These are phyloP conservation scores for Linnemannia elongata DNA, from an alignment of 192 early-diverging fungal genomes.

Conservation along the genomic window DNA sequence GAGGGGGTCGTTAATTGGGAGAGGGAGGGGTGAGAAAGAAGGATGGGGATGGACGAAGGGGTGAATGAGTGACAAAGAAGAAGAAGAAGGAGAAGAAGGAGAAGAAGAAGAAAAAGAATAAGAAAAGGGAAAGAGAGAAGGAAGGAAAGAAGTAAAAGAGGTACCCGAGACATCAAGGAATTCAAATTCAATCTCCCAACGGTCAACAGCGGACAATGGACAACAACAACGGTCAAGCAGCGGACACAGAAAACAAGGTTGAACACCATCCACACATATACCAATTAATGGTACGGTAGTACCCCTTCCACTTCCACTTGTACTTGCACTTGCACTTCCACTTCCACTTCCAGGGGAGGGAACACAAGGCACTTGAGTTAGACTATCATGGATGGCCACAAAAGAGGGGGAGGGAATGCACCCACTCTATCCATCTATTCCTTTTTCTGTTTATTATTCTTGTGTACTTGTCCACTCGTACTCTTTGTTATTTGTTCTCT, in stretches of 20 bases:
- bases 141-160: not conserved
- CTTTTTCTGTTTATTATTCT: not conserved
- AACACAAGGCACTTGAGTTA: no score
- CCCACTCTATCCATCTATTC: no score
- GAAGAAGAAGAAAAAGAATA: not conserved
- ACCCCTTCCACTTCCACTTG: no score
- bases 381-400: not conserved
- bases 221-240: no score
- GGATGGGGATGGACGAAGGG: constrained; percentile 14
- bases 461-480: not conserved
- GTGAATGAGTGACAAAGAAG: constrained; percentile 7
- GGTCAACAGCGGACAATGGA: no score
- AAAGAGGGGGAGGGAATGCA: not conserved
- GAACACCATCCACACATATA: not conserved
- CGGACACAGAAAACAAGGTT: not conserved
- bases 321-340: no score
- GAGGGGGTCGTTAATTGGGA: not conserved
- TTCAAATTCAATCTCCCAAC: not conserved
- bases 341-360: no score
- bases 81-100: not conserved
- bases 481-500: not conserved
- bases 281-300: no score
- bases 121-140: not conserved
- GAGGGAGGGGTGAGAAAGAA: not conserved
- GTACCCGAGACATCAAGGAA: not conserved